Conservation (phyloP, 1,139 yeast species). For the Maudiozyma humilis region DNA sequence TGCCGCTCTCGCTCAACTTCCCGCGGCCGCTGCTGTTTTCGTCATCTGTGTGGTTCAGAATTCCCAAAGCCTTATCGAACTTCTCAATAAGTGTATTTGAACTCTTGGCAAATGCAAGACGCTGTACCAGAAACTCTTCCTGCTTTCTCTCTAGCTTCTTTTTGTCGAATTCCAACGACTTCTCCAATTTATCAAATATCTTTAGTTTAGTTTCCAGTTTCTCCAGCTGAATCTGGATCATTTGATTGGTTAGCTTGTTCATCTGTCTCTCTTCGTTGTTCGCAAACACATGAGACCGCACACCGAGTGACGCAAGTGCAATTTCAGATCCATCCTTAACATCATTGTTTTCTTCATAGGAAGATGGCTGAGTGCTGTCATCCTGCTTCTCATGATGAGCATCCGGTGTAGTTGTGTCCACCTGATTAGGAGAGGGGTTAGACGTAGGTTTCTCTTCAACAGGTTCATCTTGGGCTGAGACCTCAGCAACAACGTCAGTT, state of each 20-base stretch:
- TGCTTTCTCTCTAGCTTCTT: slow-evolving; percentile 67
- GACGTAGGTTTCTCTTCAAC: neutral
- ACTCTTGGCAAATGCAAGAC: slow-evolving; percentile 48
- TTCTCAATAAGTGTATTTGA: slow-evolving; percentile 23
- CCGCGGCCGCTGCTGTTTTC: neutral
- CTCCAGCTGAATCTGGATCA: slow-evolving; percentile 63
- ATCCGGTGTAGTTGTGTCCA: neutral
- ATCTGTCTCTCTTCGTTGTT: slow-evolving; percentile 76
- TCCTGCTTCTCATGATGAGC: neutral
- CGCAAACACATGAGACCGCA: slow-evolving; percentile 76
- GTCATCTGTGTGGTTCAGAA: slow-evolving; percentile 6
- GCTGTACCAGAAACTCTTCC: slow-evolving; percentile 71
- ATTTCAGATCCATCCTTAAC: slow-evolving; percentile 45
- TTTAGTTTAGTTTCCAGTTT: slow-evolving; percentile 70
- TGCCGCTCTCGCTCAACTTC: slow-evolving; percentile 2
- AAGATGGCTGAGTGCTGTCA: neutral
- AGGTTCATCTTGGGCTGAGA: neutral
- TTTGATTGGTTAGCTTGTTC: slow-evolving; percentile 47
- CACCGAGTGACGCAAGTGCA: slow-evolving; percentile 64
- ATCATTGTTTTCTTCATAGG: slow-evolving; percentile 4
- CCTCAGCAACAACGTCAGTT: neutral
- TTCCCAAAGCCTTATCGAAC: slow-evolving; percentile 18
- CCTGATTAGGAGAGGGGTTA: neutral
- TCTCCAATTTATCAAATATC: slow-evolving; percentile 66
- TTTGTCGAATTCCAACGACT: slow-evolving; percentile 69